Evolutionary conservation across 2,329 filamentous ascomycete genomes (phyloP), one percentile per base, ranked within the genome.

Genomic region (Curvularia verruculosa): DNA sequence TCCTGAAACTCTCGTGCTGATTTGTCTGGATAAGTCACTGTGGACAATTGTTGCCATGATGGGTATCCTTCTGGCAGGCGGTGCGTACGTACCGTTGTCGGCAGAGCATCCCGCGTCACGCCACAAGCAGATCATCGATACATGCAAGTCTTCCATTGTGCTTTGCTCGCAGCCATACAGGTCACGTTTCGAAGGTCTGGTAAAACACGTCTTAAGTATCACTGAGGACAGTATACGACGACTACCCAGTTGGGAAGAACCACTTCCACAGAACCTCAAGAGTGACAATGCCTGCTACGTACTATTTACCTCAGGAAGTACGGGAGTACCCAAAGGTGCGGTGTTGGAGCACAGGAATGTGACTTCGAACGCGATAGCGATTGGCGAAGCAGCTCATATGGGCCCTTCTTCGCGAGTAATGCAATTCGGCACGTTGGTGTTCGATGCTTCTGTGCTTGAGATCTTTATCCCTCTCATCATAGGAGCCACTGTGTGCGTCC

Each of bases 41-140:
- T 77, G 71, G 72, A 71, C 74, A 6, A 65, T 76, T 13, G 74
- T 77, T 12, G 69, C 71, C 1, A 72, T 76, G n/a, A 67, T 76
- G 60, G 73, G 64, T 3, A 66, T 77, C 12, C 58, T 77, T n/a
- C 63, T 76, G 6, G 66, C 74, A 9, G 74, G 74, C 18, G 73
- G 68, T 19, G 74, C 63, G 5, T 73, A 69, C 28, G 72, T 74
- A 15, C 70, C 72, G 3, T 45, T 74, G 3, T 69, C 66, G 2
- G 67, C 72, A n/a, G 57, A 63, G 21, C 65, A 72, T 43, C 71
- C 72, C 3, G 39, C 46, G n/a, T 63, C 64, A 7, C 60, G 71
- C 49, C 70, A 70, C 34, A 52, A 53, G 8, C 65, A 75, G 40
- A 71, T 75, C 15, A 63, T 74, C 6, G 47, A 65, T 29, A 64